Base-by-base conservation (phyloP, 2,329 filamentous ascomycete genomes). In the Escovopsis weberi region DNA sequence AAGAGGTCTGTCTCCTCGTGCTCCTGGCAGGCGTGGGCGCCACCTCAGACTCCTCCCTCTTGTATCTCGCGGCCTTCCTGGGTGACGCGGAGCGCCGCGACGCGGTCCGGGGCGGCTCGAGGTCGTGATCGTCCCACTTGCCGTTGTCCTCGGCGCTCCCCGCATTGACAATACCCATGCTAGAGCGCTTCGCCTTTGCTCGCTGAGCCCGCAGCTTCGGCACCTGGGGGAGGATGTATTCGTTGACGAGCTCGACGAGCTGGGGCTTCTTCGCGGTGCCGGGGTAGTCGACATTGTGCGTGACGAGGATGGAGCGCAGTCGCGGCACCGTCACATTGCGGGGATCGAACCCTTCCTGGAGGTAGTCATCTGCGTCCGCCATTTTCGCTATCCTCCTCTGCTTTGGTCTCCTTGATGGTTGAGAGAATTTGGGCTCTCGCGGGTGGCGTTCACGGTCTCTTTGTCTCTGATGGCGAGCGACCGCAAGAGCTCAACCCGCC, bases 221-320 rank as follows among this genome's bases (percentile, higher is more conserved):
- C 2, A 85, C 81, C 53, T 89, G 81, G 0, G 89, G 83, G 4
- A 85, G 65, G 26, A 98, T 74, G 48, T 91, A 69, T 30, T 82
- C 70, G 56, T 82, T 79, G 62, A 98, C 87, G 38, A 96, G 77
- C 7, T 83, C 78, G 46, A 98, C 72, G 19, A 98, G 77, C 56
- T 94, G 82, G 0, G 78, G 68, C 67, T 98, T 98, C 67, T 96
- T 98, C 11, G 91, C 87, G 4, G 80, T 88, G 0, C 85, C 80
- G 5, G 88, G 82, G 58, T 94, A 96, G 33, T 78, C 66, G 55
- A 96, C 69, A 58, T 87, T 83, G 65, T 98, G 85, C 50, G 79
- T 82, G 55, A 96, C 84, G 45, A 98, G 77, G 50, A 96, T 93
- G 39, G 84, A 89, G 54, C 91, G 85, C 53, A 98, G 70, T 38